Evolutionary conservation across 2,329 filamentous ascomycete species (phyloP).

Genomic region (Moelleriella libera): DNA sequence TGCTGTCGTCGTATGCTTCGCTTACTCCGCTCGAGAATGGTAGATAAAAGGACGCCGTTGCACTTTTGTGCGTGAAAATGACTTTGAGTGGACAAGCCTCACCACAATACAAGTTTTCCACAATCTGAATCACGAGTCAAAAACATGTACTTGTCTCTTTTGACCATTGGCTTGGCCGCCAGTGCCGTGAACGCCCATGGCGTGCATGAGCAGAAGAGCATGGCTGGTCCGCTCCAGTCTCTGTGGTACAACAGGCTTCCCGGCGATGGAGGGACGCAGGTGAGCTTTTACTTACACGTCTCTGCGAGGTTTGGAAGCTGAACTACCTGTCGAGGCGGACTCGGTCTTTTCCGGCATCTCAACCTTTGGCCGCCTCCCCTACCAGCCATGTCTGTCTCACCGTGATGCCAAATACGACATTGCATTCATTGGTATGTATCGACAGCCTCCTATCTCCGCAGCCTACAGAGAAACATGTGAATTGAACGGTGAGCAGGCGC

Average conservation of each 20-base stretch:
- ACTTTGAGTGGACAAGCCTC: too few relatives aligned
- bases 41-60: too few relatives aligned
- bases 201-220: slow-evolving; percentile 42
- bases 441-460: neutral
- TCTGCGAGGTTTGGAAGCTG: neutral
- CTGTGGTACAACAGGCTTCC: slow-evolving; percentile 76
- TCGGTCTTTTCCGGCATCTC: slow-evolving; percentile 82
- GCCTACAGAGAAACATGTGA: neutral
- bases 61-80: too few relatives aligned
- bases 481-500: slow-evolving; percentile 35
- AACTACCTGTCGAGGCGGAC: slow-evolving; percentile 44
- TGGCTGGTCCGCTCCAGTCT: slow-evolving; percentile 56
- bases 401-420: slow-evolving; percentile 65
- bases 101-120: neutral
- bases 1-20: too few relatives aligned
- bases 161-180: slow-evolving; percentile 29
- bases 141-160: slow-evolving; percentile 6
- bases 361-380: slow-evolving; percentile 68
- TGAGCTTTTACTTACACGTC: slow-evolving; percentile 16
- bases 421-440: slow-evolving; percentile 56
- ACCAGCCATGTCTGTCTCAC: slow-evolving; percentile 61
- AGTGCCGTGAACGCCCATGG: slow-evolving; percentile 41
- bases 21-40: too few relatives aligned
- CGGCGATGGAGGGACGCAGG: slow-evolving; percentile 73
- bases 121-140: neutral